These are phyloP conservation scores for Botryosphaeria agaves DNA, from an alignment of 2,329 filamentous ascomycete genomes.

Conservation along the genomic window DNA sequence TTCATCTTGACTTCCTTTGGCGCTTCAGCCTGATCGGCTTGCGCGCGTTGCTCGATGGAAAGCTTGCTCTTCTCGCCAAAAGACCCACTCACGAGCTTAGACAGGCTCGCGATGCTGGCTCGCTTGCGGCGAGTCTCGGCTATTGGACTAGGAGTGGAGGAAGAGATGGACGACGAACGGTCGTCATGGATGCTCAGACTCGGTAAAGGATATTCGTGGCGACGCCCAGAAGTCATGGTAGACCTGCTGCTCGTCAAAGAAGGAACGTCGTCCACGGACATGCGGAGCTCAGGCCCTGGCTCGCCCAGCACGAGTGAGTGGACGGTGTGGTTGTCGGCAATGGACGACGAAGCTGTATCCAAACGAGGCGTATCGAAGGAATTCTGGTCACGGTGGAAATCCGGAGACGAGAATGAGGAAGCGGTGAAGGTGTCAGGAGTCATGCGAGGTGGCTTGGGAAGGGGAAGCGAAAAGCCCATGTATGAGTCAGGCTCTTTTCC, in stretches of 20 bases:
- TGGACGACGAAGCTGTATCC: constrained; percentile 58
- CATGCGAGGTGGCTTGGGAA: constrained; percentile 33
- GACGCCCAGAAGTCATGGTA: constrained; percentile 54
- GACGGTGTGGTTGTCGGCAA: constrained; percentile 49
- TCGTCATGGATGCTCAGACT: constrained; percentile 23
- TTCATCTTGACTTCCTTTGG: constrained; percentile 43
- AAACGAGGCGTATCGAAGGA: constrained; percentile 53
- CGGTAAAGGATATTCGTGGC: constrained; percentile 19
- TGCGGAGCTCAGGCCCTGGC: constrained; percentile 51
- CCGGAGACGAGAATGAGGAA: constrained; percentile 44
- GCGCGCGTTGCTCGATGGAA: constrained; percentile 42
- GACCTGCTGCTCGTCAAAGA: constrained; percentile 62
- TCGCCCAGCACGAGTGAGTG: constrained; percentile 57
- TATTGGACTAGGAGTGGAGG: constrained; percentile 18
- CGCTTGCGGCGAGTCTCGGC: constrained; percentile 47
- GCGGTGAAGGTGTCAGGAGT: constrained; percentile 47
- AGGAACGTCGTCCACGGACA: constrained; percentile 57
- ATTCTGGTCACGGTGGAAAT: constrained; percentile 41
- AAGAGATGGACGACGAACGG: constrained; percentile 22
- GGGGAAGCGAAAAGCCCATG: constrained; percentile 19
- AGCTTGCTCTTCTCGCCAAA: constrained; percentile 62
- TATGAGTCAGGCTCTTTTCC: constrained; percentile 18
- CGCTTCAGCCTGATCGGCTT: constrained; percentile 31
- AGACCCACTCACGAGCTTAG: constrained; percentile 56
- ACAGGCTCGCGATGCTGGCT: constrained; percentile 60